These are phyloP conservation scores for Acanthamoeba royreba DNA, from an alignment of 208 protist genomes.

Conservation along the genomic window DNA sequence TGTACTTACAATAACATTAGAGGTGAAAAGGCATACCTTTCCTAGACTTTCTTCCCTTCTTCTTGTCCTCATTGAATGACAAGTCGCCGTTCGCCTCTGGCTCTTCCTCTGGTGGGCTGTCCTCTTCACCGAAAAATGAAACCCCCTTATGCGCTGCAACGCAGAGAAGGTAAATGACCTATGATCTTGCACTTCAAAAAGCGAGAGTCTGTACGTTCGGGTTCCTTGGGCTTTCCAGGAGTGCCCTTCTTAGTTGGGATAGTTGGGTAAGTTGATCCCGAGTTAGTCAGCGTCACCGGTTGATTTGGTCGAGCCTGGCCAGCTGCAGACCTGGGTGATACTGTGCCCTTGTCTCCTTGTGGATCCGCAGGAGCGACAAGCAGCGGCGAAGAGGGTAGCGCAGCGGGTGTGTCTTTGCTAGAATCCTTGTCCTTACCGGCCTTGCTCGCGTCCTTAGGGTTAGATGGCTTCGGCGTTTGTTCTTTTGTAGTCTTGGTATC, in stretches of 20 bases:
- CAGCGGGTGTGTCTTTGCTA: not conserved
- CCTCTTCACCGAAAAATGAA: conserved; percentile 2
- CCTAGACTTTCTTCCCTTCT: not conserved
- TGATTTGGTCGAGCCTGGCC: not conserved
- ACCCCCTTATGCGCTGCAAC: not conserved
- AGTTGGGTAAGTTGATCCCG: not conserved
- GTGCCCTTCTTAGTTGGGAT: too few relatives aligned
- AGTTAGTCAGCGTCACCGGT: not conserved
- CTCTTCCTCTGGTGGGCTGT: not conserved
- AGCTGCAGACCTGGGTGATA: not conserved
- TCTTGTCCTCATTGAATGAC: not conserved
- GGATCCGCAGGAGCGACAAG: not conserved
- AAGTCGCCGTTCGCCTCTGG: not conserved
- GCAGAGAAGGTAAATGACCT: not conserved
- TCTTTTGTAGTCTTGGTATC: not conserved
- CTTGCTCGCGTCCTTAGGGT: not conserved
- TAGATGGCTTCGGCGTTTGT: not conserved
- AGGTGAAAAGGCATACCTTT: not conserved
- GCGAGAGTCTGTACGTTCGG: not conserved
- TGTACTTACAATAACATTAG: not conserved
- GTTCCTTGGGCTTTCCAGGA: not conserved
- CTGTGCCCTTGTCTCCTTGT: not conserved
- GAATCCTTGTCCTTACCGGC: not conserved
- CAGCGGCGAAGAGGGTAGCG: not conserved
- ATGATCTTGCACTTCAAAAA: not conserved